These are phyloP conservation scores for Aspergillus flavus DNA, from an alignment of 2,329 filamentous ascomycete species.

Conservation along the genomic window DNA sequence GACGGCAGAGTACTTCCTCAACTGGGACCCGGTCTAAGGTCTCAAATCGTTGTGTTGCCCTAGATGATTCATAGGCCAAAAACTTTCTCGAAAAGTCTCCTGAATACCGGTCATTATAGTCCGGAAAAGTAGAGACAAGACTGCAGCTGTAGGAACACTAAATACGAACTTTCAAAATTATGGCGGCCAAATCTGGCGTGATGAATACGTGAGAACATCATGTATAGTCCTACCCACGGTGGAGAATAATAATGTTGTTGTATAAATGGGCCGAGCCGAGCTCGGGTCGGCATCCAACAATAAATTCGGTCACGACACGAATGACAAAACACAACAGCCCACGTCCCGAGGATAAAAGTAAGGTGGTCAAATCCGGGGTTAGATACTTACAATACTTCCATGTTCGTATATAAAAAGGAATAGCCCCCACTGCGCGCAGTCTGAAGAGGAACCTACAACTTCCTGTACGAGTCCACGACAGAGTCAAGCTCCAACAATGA, in stretches of 20 bases:
- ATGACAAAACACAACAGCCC: constrained; percentile 8
- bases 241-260: background rate
- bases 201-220: background rate
- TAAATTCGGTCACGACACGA: background rate
- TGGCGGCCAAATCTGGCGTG: background rate
- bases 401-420: background rate
- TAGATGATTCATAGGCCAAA: background rate
- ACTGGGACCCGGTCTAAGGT: background rate
- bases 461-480: background rate
- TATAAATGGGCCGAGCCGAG: constrained; percentile 16
- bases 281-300: constrained; percentile 9
- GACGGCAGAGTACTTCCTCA: background rate
- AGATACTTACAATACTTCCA: background rate
- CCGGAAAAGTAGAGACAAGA: background rate
- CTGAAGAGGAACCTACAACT: background rate
- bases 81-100: background rate
- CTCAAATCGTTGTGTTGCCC: background rate
- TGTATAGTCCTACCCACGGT: background rate
- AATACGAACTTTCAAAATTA: background rate
- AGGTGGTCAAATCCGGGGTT: background rate
- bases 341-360: constrained; percentile 14
- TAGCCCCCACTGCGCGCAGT: background rate
- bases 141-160: background rate
- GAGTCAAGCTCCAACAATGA: constrained; percentile 15
- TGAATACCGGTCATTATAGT: background rate